Base-by-base conservation (phyloP, 2,329 filamentous ascomycete genomes). In the Parastagonospora nodorum region DNA sequence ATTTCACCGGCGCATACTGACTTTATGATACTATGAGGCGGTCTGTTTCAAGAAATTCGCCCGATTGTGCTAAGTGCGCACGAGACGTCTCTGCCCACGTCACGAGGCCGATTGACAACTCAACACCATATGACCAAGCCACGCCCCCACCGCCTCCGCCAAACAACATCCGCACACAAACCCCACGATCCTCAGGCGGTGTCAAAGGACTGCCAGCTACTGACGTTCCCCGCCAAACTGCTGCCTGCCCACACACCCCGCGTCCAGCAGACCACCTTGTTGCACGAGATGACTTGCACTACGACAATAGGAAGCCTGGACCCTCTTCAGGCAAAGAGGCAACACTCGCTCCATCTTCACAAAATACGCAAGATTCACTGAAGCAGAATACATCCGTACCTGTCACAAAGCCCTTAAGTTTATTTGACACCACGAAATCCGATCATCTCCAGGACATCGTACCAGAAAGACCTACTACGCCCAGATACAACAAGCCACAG, bases 281-380 rank as follows among this genome's bases (percentile, higher is more conserved):
- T 30, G 42, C 53, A 55, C 53, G 50, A 53, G 35, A 55, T 58
- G 57, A 49, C 50, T 33, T 50, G 47, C 53, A 46, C 32, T 36
- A 45, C 41, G 19, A 39, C 14, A 47, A 46, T 46, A 48, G 43
- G 45, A 46, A 39, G 29, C 45, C 48, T 27, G 48, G 50, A 28
- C 51, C 53, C 47, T 56, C 47, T 48, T 35, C 39, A 46, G 36
- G 42, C 30, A 29, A 15, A n/a, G 10, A n/a, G 7, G 43, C 41
- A 16, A 11, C 46, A 15, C 42, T 41, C 14, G 43, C 16, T 15
- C n/a, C 8, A 36, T 36, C 33, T 8, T 16, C 14, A 15, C 11
- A 15, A 5, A 19, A 19, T 29, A 28, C 33, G 24, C 32, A 19
- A 24, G 19, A 24, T 24, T 24, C 19, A 24, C 19, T 24, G 19